A percentile compares a stretch with the other conserved stretches of the same genome.
phyloP scores from a whole-genome alignment of 192 early-diverging fungal species.

The Funneliformis geosporum region DNA sequence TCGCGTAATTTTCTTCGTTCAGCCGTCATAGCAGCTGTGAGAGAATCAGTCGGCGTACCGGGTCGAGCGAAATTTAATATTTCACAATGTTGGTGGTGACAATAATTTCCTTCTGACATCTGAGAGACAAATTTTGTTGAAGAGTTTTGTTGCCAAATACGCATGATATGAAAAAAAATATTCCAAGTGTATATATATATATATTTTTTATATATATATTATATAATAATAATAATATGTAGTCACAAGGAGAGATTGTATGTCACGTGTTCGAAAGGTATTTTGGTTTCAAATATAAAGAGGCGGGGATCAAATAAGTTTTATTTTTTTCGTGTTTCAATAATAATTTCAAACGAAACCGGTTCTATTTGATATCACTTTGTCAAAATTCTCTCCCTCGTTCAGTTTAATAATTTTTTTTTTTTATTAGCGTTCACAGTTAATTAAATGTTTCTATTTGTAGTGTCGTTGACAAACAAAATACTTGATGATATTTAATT shows the following conservation, averaged over 20 bases:
- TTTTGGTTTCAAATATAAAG: too few species aligned
- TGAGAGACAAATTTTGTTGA: background rate
- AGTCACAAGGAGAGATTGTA: too few species aligned
- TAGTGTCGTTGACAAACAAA: too few species aligned
- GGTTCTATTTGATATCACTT: background rate
- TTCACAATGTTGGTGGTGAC: constrained; percentile 13
- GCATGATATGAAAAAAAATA: background rate
- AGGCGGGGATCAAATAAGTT: background rate
- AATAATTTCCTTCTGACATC: background rate
- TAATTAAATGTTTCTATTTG: too few species aligned
- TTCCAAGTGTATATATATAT: too few species aligned
- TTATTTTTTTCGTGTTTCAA: background rate
- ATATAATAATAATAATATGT: too few species aligned
- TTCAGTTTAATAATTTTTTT: background rate
- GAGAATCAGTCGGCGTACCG: background rate
- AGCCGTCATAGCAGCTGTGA: constrained; percentile 11
- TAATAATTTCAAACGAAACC: background rate
- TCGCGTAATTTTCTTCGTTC: constrained; percentile 6
- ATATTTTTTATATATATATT: too few species aligned
- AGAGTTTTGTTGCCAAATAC: constrained; percentile 20
- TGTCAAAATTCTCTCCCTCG: background rate
- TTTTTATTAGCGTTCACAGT: background rate
- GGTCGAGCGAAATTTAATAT: constrained; percentile 33
- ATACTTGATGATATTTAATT: too few species aligned
- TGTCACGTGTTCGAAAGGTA: too few species aligned